Evolutionary conservation across 2,329 filamentous ascomycete species (phyloP).

Genomic region (Alternaria tenuissima): DNA sequence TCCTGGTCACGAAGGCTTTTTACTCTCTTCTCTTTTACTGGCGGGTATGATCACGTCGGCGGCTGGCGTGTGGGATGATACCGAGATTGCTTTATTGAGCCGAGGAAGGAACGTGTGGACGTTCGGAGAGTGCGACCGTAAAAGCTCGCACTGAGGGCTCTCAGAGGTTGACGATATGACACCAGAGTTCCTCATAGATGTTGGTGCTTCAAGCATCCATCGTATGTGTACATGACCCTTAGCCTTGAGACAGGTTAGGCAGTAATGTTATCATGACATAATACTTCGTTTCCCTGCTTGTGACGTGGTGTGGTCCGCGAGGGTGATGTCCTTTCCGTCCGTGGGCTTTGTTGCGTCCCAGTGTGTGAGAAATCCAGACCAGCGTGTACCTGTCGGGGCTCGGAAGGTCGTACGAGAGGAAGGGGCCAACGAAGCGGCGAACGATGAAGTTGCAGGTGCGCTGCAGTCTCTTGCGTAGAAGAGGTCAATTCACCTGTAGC

Average conservation of each 20-base stretch:
- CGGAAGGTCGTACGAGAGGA: no score
- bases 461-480: no score
- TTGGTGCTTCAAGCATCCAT: slow-evolving; percentile 30
- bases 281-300: not conserved
- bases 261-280: slow-evolving; percentile 44
- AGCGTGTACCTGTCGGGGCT: no score
- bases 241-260: slow-evolving; percentile 29
- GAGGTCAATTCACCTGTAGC: no score
- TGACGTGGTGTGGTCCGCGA: not conserved
- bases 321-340: not conserved
- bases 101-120: slow-evolving; percentile 19
- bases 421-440: no score
- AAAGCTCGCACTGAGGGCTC: slow-evolving; percentile 42
- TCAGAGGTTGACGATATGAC: slow-evolving; percentile 40
- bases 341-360: not conserved
- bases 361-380: no score
- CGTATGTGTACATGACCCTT: slow-evolving; percentile 30
- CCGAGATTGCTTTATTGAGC: slow-evolving; percentile 33
- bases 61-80: slow-evolving; percentile 28
- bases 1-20: slow-evolving; percentile 36
- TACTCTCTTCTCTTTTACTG: slow-evolving; percentile 27
- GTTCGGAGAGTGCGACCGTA: slow-evolving; percentile 33
- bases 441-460: no score
- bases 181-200: slow-evolving; percentile 38
- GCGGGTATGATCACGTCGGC: slow-evolving; percentile 38